Base-by-base conservation (phyloP, 495 filamentous ascomycete genomes). In the Jackrogersella minutella region DNA sequence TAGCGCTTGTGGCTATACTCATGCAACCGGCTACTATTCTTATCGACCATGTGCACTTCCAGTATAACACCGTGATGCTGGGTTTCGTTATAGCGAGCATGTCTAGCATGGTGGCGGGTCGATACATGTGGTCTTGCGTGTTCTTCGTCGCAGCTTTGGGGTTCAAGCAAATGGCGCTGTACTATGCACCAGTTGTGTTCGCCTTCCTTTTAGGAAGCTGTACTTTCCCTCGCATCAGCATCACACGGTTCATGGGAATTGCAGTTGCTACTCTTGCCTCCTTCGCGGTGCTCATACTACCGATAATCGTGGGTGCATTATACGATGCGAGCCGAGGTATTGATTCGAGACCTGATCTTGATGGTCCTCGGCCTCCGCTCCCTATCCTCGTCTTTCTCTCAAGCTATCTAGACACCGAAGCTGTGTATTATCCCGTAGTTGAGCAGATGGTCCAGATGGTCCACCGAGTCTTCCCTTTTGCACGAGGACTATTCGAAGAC, bases 111-210 rank as follows among this genome's bases (percentile, higher is more conserved):
- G 75, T 96, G 37, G 92, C 93, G 2, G 91, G 90, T 3, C 86
- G 92, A 40, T 87, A 89, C 70, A 84, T 96, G 58, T 97, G 93
- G 93, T 85, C 89, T 5, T 91, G 90, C 60, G 85, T 95, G 52
- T 98, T 97, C 79, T 99, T 99, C 73, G 94, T 99, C n/a, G 85
- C 87, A 1, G 90, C 93, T 13, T 79, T 99, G 19, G 91, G 91
- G 10, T 99, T 97, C 81, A 99, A 99, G 80, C 95, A 99, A 75
- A 99, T 99, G 95, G 95, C 94, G 2, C 81, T 99, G 8, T 99
- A 97, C 76, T 99, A 97, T 75, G 93, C 95, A 2, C 93, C 96
- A 0, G 87, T 88, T 10, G 87, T 98, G 53, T 97, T 97, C 74
- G 89, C 93, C 5, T 98, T 93, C 69, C 88, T 99, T 1, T 80